Evolutionary conservation across 2,329 filamentous ascomycete genomes (phyloP), one percentile per base, ranked within the genome.

Genomic region (Colletotrichum sp.): DNA sequence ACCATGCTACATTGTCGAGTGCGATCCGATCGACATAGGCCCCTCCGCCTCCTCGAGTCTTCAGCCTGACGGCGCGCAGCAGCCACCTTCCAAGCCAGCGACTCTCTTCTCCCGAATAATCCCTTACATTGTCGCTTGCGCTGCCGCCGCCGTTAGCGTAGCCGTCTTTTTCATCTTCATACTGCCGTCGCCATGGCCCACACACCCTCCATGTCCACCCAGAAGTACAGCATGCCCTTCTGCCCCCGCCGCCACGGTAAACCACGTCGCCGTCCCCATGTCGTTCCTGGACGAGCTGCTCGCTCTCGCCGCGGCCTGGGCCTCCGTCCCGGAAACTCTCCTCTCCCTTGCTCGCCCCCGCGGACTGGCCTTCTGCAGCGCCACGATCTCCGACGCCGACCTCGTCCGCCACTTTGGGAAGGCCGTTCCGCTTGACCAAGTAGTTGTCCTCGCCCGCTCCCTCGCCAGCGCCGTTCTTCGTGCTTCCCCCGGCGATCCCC

Each of bases 91-190:
- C 34, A 36, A 36, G 52, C 18, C 10, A n/a, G 6, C 8, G 9
- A 57, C n/a, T 6, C 52, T 22, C 6, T 15, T 57, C 52, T 57
- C 22, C 52, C 52, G 52, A 57, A 8, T 13, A 57, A 4, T 26
- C 12, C 52, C 48, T 9, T 55, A 24, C 30, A n/a, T 15, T 9
- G 12, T 22, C 36, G 36, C 16, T 34, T 34, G 13, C 16, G 12
- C 28, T 10, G 18, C 26, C 59, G 28, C 26, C 22, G 48, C 28
- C 30, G 10, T 8, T 8, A 18, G 52, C 13, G 71, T 30, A 8
- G 64, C 71, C n/a, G 39, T 68, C 16, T 68, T 68, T 36, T 59
- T 32, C 65, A 69, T 69, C 71, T 57, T 73, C 59, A 57, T 28
- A 24, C 48, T 55, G 48, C 48, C 71, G 44, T 68, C 64, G 63